Base-by-base conservation (phyloP, 352 stramenopile genomes). In the Pythium chondricola region DNA sequence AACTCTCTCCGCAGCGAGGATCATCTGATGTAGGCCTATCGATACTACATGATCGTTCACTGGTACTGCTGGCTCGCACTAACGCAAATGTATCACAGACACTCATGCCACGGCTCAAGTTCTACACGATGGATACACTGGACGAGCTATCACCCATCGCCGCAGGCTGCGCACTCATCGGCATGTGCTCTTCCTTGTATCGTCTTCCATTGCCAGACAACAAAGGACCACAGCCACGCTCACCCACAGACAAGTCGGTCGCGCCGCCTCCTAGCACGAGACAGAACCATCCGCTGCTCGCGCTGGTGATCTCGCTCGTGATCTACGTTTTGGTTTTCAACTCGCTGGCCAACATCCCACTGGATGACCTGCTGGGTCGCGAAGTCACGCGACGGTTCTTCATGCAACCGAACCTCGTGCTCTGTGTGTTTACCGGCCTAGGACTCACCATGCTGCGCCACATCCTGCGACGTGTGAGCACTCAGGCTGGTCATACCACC, bases 291-390 rank as follows among this genome's bases (percentile, higher is more conserved):
- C n/a, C n/a, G n/a, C n/a, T n/a, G n/a, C n/a, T n/a, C n/a, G 44
- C 71, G 1, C 67, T 96, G 2, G 4, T 87, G 6, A 63, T 67
- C 25, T 58, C 67, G 1, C 61, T 94, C 3, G 14, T 63, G 2
- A 78, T 89, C 33, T 98, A 98, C 56, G 36, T 97, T 17, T 13
- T 83, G 4, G 67, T 96, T 0, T 98, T 98, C 60, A 88, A 97
- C 61, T 72, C 71, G 3, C 69, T 98, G 7, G 78, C 86, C 7
- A 98, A 98, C 55, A 63, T 98, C 22, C 92, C 92, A 6, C 67
- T 98, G 3, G 58, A 65, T 26, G 58, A 94, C 31, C 61, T 67
- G 5, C 83, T 98, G 14, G 62, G 96, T 8, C 95, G 76, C 26
- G 92, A 83, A 6, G 80, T 98, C 24, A 91, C 96, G 37, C 74